Evolutionary conservation across 305 asterid genomes (phyloP).

Genomic region (Fraxinus albicans): DNA sequence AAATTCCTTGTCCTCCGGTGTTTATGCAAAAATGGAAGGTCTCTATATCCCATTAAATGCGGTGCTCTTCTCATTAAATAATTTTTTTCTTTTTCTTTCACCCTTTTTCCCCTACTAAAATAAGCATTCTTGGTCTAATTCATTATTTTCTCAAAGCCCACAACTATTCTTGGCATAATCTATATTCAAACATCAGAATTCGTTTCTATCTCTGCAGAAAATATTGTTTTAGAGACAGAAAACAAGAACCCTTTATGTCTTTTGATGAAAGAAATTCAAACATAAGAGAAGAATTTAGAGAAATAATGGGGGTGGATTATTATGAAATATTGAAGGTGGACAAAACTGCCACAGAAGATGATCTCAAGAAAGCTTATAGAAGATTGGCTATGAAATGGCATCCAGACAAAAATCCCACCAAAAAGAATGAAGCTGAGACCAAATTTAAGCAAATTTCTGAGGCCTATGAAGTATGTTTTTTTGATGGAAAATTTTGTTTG

Average conservation of each 20-base stretch:
- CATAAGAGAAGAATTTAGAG: background rate
- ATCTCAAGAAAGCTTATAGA: slow-evolving; percentile 85
- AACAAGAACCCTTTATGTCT: slow-evolving; percentile 15
- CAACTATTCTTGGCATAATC: background rate
- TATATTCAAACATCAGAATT: background rate
- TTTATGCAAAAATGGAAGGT: slow-evolving; percentile 4
- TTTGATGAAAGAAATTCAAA: slow-evolving; percentile 8
- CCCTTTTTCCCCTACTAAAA: background rate
- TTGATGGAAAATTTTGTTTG: background rate
- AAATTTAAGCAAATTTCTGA: slow-evolving; percentile 86
- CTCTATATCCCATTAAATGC: background rate
- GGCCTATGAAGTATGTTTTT: slow-evolving; percentile 69
- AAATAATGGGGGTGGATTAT: slow-evolving; percentile 76
- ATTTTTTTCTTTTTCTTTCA: background rate
- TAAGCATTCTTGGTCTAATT: background rate
- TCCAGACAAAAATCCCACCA: slow-evolving; percentile 84
- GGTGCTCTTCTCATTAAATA: background rate
- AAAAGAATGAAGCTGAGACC: slow-evolving; percentile 85
- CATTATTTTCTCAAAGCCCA: background rate
- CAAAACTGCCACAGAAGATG: slow-evolving; percentile 78
- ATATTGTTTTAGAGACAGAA: background rate
- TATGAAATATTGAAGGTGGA: slow-evolving; percentile 65
- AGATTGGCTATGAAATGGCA: slow-evolving; percentile 98
- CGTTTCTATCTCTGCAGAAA: background rate
- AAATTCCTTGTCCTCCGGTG: background rate